Base-by-base conservation (phyloP, 1,284 basidiomycete species). In the Inonotus obliquus region DNA sequence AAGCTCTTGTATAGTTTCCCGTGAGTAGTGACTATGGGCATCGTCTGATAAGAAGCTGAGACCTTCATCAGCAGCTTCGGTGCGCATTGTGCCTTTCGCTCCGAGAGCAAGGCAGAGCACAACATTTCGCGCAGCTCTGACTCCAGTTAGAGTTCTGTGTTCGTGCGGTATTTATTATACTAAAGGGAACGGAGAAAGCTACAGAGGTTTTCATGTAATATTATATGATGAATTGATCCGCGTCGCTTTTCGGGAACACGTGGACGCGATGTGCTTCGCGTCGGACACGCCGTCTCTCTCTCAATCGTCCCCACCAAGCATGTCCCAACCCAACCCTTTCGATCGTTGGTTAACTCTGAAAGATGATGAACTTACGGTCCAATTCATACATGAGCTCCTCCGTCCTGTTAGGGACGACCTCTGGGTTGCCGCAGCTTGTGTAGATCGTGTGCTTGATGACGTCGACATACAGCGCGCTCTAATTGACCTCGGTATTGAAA, bases 341-440 rank as follows among this genome's bases (percentile, higher is more conserved):
- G 70, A 76, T 62, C 78, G 74, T 67, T 92, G 89, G 90, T 74
- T 76, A 59, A 68, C 71, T 54, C 76, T 87, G 52, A 65, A 75
- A 38, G 82, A 90, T 71, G 71, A 79, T 41, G 76, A 85, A 29
- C 66, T 92, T 57, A 84, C 82, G 2, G 67, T 73, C 0, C 76
- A 82, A 39, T 68, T 71, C 49, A 74, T 90, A 19, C 72, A 76
- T 23, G 67, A 79, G 39, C 69, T 78, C n/a, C 77, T 92, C n/a
- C 73, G 71, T 6, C 68, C 74, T 23, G 72, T 87, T 38, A 71
- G 77, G 44, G 83, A 91, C 68, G 86, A 92, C 70, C 74, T 88
- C 10, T 92, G 89, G 89, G 86, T 85, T 19, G 80, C 79, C 51
- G 83, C 87, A 35, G 89, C 90, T 7, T 89, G 84, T 67, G 74